These are phyloP conservation scores for Wickerhamomyces alni DNA, from an alignment of 805 yeast species.

Conservation along the genomic window DNA sequence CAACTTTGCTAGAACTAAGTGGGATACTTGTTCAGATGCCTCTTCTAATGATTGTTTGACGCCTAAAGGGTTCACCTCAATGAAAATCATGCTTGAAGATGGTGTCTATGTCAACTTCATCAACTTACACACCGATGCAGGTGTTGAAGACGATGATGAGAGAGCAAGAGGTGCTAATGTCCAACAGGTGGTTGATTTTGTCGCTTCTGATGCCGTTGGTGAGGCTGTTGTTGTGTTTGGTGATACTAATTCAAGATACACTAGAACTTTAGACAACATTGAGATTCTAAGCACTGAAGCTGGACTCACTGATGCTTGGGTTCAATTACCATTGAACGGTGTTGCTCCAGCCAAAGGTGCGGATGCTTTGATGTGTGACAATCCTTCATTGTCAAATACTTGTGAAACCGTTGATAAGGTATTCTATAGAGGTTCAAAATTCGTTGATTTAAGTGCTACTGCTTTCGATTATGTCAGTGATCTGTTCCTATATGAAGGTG, in stretches of 20 bases:
- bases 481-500: constrained; percentile 3
- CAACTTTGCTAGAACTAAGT: constrained; percentile 6
- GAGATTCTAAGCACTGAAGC: constrained; percentile 2
- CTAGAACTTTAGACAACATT: constrained; percentile 5
- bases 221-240: constrained; percentile 8
- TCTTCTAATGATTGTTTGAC: constrained; percentile 8
- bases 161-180: constrained; percentile 4
- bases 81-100: constrained; percentile 3
- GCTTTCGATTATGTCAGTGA: constrained; percentile 5
- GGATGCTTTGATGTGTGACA: constrained; percentile 3
- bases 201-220: constrained; percentile 3
- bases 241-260: constrained; percentile 8
- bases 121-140: constrained; percentile 9
- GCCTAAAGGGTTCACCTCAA: constrained; percentile 9
- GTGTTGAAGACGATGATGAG: constrained; percentile 7
- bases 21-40: constrained; percentile 7
- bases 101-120: constrained; percentile 6
- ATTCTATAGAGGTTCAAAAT: constrained; percentile 6
- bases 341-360: constrained; percentile 5
- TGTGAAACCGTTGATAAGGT: constrained; percentile 9
- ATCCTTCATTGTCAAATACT: constrained; percentile 2
- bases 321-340: constrained; percentile 2
- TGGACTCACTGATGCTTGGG: constrained; percentile 7
- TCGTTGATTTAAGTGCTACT: constrained; percentile 1
- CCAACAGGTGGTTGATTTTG: constrained; percentile 8